Conservation (phyloP, 2,329 filamentous ascomycete species). For the Paramyrothecium roridum region DNA sequence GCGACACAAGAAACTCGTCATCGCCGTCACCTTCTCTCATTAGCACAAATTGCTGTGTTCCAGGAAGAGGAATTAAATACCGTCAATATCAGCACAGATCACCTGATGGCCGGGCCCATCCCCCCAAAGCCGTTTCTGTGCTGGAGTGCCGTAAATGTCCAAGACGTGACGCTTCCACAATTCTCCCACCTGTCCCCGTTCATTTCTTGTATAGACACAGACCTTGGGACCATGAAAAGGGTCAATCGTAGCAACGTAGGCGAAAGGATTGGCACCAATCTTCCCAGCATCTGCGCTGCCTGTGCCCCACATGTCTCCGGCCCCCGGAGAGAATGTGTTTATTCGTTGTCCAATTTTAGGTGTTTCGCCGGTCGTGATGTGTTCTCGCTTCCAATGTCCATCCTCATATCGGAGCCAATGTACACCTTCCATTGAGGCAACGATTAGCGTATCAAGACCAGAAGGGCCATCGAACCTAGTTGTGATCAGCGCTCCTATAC, state of each 20-base stretch:
- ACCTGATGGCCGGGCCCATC: conserved; percentile 5
- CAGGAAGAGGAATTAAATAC: not conserved
- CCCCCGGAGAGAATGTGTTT: conserved; percentile 3
- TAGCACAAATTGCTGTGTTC: not conserved
- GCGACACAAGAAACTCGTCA: not conserved
- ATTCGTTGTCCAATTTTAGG: conserved; percentile 1
- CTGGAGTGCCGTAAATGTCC: conserved; percentile 6
- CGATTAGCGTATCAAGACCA: conserved; percentile 4
- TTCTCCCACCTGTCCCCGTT: not conserved
- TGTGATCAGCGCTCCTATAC: not conserved
- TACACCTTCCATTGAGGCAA: conserved; percentile 5
- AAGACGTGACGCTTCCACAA: conserved; percentile 7
- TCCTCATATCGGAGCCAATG: conserved; percentile 5
- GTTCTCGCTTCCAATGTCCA: conserved; percentile 4
- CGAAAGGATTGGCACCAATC: conserved; percentile 5
- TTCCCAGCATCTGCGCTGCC: conserved; percentile 4
- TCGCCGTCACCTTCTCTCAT: not conserved
- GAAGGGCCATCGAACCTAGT: not conserved
- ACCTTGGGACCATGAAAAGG: conserved; percentile 1
- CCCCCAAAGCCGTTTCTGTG: conserved; percentile 1
- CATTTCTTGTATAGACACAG: not conserved
- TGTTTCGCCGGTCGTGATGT: conserved; percentile 4
- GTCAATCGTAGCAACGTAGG: conserved; percentile 3
- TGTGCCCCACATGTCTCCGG: conserved; percentile 4
- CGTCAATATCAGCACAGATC: not conserved